Evolutionary conservation across 1,139 yeast species (phyloP).

Genomic region (Debaryomyces singareniensis): DNA sequence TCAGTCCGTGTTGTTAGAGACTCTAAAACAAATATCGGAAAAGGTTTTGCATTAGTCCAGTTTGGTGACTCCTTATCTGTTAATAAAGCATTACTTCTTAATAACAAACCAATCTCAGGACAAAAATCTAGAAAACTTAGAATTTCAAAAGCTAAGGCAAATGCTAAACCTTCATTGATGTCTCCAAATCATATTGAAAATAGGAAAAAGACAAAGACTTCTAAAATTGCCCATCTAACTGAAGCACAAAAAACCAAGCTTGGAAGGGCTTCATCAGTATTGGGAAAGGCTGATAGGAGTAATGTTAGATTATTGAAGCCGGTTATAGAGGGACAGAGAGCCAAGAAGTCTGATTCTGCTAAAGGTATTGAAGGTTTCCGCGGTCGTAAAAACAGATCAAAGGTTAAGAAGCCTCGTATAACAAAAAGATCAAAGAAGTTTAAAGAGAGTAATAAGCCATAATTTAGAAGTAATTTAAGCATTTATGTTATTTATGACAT

Average conservation of each 20-base stretch:
- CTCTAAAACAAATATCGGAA: conserved; percentile 88
- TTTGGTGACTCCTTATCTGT: conserved; percentile 78
- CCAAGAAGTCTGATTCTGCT: conserved; percentile 58
- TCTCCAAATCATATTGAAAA: conserved; percentile 43
- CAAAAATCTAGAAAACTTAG: conserved; percentile 62
- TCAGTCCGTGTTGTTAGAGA: conserved; percentile 89
- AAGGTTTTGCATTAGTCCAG: conserved; percentile 96
- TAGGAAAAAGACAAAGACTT: conserved; percentile 19
- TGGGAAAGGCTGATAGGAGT: conserved; percentile 77
- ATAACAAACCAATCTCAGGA: conserved; percentile 58
- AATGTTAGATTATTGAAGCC: conserved; percentile 45
- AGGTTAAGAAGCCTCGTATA: conserved; percentile 60
- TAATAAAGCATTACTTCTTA: conserved; percentile 70
- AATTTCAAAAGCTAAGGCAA: conserved; percentile 65
- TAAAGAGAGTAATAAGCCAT: conserved; percentile 26
- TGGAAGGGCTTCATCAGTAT: conserved; percentile 69
- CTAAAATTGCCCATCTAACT: conserved; percentile 26
- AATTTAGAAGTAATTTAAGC: too few relatives aligned
- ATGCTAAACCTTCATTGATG: conserved; percentile 41
- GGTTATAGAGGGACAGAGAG: conserved; percentile 72
- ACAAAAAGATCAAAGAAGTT: conserved; percentile 62
- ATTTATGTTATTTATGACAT: too few relatives aligned
- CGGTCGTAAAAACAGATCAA: conserved; percentile 18
- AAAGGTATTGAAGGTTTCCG: conserved; percentile 50
- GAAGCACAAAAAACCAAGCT: conserved; percentile 69